Evolutionary conservation across 768 basidiomycete species (phyloP).

Genomic region (Cubamyces sp.): DNA sequence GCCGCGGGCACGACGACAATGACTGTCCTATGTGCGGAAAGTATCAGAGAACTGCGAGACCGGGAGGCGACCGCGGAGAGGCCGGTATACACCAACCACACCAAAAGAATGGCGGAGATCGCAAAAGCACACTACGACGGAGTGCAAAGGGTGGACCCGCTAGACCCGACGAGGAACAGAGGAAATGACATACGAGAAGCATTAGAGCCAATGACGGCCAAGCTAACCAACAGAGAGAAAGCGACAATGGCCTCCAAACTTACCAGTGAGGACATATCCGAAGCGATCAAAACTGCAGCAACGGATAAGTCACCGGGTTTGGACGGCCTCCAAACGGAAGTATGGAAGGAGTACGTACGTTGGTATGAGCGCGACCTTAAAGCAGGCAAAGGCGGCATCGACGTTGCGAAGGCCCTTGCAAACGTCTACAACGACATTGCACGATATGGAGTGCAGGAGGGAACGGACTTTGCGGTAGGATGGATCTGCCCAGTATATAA

Average conservation of each 20-base stretch:
- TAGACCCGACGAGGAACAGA: too few relatives aligned
- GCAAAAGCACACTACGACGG: not conserved
- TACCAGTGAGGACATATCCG: not conserved
- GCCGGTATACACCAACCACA: not conserved
- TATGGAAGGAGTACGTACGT: not conserved
- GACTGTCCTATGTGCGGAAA: too few relatives aligned
- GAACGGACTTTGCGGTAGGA: not conserved
- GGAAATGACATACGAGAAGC: not conserved
- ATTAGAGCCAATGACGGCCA: not conserved
- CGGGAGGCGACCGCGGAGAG: too few relatives aligned
- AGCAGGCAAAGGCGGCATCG: not conserved
- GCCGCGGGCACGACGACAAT: too few relatives aligned
- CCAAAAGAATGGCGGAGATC: not conserved
- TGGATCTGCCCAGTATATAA: slow-evolving; percentile 8
- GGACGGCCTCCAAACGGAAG: not conserved
- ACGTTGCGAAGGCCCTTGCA: not conserved
- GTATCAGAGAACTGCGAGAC: too few relatives aligned
- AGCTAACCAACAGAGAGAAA: not conserved
- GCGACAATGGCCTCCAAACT: not conserved
- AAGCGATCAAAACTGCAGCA: not conserved
- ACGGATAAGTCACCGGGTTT: not conserved
- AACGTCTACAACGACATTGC: slow-evolving; percentile 10
- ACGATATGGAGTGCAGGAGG: not conserved
- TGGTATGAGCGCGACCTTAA: not conserved
- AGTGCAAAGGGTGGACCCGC: not conserved